These are phyloP conservation scores for Diospyros lotus DNA, from an alignment of 148 eudicot species.

Conservation along the genomic window DNA sequence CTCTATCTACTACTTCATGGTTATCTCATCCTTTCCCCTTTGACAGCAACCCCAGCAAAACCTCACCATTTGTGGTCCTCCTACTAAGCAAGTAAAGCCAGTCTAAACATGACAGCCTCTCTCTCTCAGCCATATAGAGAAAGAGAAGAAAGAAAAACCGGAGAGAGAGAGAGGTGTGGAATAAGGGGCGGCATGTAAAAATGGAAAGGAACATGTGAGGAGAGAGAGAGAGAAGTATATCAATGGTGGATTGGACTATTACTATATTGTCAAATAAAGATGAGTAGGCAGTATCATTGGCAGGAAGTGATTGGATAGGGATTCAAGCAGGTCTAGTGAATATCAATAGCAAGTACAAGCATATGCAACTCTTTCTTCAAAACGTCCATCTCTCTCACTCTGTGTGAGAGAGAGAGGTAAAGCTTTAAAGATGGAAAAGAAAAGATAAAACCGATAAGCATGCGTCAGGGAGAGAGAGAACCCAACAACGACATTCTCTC, in stretches of 20 bases:
- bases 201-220: slow-evolving; percentile 6
- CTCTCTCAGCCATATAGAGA: neutral
- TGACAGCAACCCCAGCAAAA: slow-evolving; percentile 15
- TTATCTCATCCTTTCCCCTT: slow-evolving; percentile 8
- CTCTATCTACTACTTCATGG: slow-evolving; percentile 2
- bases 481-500: neutral
- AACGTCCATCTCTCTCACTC: neutral
- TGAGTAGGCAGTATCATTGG: slow-evolving; percentile 1
- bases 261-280: slow-evolving; percentile 10
- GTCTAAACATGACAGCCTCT: neutral
- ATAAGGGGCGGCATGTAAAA: slow-evolving; percentile 19
- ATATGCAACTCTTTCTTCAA: slow-evolving; percentile 3
- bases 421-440: neutral
- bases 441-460: slow-evolving; percentile 13
- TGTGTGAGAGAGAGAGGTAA: slow-evolving; percentile 1
- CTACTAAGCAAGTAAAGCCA: slow-evolving; percentile 2
- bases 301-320: slow-evolving; percentile 21
- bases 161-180: slow-evolving; percentile 12
- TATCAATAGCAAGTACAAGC: slow-evolving; percentile 21
- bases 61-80: slow-evolving; percentile 18
- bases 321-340: slow-evolving; percentile 11
- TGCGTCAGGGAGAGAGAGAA: slow-evolving; percentile 9
- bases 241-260: slow-evolving; percentile 18
- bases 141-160: neutral
- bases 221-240: neutral